phyloP scores from a whole-genome alignment of 257 asterid species.

The Eucommia ulmoides region DNA sequence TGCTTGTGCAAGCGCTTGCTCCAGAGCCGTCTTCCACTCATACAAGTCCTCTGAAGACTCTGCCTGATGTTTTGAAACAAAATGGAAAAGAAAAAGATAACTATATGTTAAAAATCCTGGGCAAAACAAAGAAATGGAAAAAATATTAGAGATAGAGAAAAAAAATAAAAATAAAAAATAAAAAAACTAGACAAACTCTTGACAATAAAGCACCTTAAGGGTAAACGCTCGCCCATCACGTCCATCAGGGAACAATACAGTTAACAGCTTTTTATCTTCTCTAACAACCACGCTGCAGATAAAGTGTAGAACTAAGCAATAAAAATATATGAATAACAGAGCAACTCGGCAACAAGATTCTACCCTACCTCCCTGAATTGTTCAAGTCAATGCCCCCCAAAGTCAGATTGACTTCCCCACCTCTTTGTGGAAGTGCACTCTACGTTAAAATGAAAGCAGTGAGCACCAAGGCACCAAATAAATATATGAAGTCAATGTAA shows the following conservation, averaged over 20 bases:
- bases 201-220: slow-evolving; percentile 64
- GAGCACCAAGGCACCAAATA: slow-evolving; percentile 3
- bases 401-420: slow-evolving; percentile 90
- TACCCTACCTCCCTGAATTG: slow-evolving; percentile 84
- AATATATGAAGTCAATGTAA: background rate
- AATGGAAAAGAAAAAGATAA: slow-evolving; percentile 6
- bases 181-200: no score
- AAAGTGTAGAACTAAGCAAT: slow-evolving; percentile 12
- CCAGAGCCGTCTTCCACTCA: slow-evolving; percentile 94
- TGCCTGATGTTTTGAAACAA: slow-evolving; percentile 40
- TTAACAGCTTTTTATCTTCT: slow-evolving; percentile 81
- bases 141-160: background rate
- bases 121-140: background rate
- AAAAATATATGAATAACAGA: slow-evolving; percentile 4
- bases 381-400: slow-evolving; percentile 92
- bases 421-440: slow-evolving; percentile 89
- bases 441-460: slow-evolving; percentile 14
- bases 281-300: slow-evolving; percentile 78
- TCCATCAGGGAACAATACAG: slow-evolving; percentile 91
- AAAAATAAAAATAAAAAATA: background rate
- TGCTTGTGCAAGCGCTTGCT: slow-evolving; percentile 85
- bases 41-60: slow-evolving; percentile 83
- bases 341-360: background rate
- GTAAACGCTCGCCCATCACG: slow-evolving; percentile 96
- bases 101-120: slow-evolving; percentile 4